Conservation (phyloP, 306 rosid genomes). For the Trichosanthes truncata region DNA sequence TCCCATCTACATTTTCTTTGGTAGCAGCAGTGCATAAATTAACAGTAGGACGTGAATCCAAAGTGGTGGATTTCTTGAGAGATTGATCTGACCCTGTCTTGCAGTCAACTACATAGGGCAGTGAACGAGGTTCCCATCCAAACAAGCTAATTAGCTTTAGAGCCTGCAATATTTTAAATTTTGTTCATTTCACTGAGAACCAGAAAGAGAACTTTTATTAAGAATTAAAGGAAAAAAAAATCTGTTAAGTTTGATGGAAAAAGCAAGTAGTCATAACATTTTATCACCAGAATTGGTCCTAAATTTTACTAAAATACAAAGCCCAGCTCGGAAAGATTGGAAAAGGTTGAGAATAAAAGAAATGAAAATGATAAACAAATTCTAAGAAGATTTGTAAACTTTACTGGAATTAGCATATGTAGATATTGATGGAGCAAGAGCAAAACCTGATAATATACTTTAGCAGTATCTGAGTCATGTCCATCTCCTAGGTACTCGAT, state of each 20-base stretch:
- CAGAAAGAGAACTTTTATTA: neutral
- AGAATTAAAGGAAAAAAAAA: neutral
- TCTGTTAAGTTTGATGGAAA: neutral
- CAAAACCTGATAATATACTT: slow-evolving; percentile 62
- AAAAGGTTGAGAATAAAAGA: neutral
- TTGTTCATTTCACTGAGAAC: neutral
- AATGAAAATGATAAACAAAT: neutral
- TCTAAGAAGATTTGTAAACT: neutral
- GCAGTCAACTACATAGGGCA: slow-evolving; percentile 62
- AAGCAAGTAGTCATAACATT: neutral
- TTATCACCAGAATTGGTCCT: neutral
- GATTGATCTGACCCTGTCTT: slow-evolving; percentile 36
- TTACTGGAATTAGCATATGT: neutral
- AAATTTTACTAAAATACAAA: neutral
- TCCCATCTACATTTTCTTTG: slow-evolving; percentile 20
- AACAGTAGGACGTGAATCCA: slow-evolving; percentile 18
- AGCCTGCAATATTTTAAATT: slow-evolving; percentile 44
- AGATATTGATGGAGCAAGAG: slow-evolving; percentile 6
- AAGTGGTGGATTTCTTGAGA: slow-evolving; percentile 18
- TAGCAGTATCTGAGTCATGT: slow-evolving; percentile 32
- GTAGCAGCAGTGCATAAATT: slow-evolving; percentile 20
- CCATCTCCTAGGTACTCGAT: slow-evolving; percentile 34
- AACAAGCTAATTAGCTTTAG: slow-evolving; percentile 71
- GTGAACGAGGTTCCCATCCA: slow-evolving; percentile 83
- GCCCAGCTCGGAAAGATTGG: neutral